These are phyloP conservation scores for Fusarium sp. DNA, from an alignment of 2,329 filamentous ascomycete genomes.

Conservation along the genomic window DNA sequence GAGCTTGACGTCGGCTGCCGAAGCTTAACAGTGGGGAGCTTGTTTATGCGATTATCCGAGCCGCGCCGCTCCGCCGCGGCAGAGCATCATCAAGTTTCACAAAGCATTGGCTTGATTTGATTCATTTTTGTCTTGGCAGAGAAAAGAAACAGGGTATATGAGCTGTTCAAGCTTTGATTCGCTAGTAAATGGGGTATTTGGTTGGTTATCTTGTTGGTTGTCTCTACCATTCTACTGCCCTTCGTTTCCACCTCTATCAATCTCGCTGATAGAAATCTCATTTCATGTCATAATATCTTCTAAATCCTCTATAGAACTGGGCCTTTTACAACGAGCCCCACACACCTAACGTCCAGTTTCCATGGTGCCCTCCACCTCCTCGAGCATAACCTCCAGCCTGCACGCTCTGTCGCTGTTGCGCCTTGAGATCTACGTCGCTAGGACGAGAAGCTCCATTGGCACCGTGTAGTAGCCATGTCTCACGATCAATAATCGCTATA, in stretches of 20 bases:
- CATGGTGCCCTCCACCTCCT: conserved; percentile 57
- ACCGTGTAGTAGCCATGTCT: conserved; percentile 79
- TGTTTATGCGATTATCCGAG: conserved; percentile 55
- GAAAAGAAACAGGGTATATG: conserved; percentile 8
- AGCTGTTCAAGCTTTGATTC: conserved; percentile 1
- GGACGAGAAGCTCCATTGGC: conserved; percentile 72
- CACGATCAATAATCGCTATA: conserved; percentile 78
- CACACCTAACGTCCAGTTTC: conserved; percentile 73
- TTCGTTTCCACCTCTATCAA: neutral
- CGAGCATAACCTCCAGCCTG: conserved; percentile 66
- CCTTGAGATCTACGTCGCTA: conserved; percentile 71
- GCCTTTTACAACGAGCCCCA: conserved; percentile 68
- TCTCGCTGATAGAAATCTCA: conserved; percentile 8
- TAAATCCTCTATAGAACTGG: neutral
- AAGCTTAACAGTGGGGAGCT: conserved; percentile 42
- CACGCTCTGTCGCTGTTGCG: conserved; percentile 75
- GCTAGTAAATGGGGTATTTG: conserved; percentile 33
- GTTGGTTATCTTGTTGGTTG: conserved; percentile 11
- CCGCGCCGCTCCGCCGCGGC: conserved; percentile 29
- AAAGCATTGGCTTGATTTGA: neutral
- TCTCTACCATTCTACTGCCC: neutral
- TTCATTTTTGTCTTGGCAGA: conserved; percentile 9
- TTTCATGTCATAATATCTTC: conserved; percentile 14
- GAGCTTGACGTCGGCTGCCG: conserved; percentile 36
- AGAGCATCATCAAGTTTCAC: conserved; percentile 20